These are phyloP conservation scores for Boechera divaricarpa DNA, from an alignment of 345 rosid species.

Conservation along the genomic window DNA sequence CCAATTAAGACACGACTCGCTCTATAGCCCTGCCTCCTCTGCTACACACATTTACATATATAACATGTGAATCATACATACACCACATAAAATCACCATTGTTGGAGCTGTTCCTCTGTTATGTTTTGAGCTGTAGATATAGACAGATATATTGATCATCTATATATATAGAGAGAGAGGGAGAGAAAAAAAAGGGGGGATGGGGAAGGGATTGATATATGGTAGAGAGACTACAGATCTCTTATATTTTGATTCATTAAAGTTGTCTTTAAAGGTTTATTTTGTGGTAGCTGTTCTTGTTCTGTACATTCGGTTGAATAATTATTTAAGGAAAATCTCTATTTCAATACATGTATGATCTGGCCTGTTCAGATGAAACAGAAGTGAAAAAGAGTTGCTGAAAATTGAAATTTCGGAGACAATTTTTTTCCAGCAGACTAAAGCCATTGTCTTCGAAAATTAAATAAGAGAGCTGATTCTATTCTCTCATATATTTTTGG, in stretches of 20 bases:
- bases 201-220: conserved; percentile 33
- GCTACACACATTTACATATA: conserved; percentile 19
- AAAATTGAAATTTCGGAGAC: not conserved
- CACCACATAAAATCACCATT: conserved; percentile 24
- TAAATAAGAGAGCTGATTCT: not conserved
- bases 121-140: conserved; percentile 42
- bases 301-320: conserved; percentile 34
- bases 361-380: not conserved
- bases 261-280: conserved; percentile 9
- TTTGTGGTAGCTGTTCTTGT: conserved; percentile 30
- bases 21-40: conserved; percentile 14
- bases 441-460: not conserved
- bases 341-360: not conserved
- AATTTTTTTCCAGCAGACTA: not conserved
- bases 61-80: conserved; percentile 30
- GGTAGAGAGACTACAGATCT: conserved; percentile 33
- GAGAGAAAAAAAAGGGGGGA: not conserved
- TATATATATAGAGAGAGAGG: conserved; percentile 25
- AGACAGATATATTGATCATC: conserved; percentile 39
- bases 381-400: not conserved
- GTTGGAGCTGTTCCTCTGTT: conserved; percentile 33
- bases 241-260: conserved; percentile 34
- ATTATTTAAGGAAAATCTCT: conserved; percentile 13
- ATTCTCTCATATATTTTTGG: not conserved
- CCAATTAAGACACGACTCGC: conserved; percentile 83